Evolutionary conservation across 768 basidiomycete genomes (phyloP).

Genomic region (Kwoniella shandongensis): DNA sequence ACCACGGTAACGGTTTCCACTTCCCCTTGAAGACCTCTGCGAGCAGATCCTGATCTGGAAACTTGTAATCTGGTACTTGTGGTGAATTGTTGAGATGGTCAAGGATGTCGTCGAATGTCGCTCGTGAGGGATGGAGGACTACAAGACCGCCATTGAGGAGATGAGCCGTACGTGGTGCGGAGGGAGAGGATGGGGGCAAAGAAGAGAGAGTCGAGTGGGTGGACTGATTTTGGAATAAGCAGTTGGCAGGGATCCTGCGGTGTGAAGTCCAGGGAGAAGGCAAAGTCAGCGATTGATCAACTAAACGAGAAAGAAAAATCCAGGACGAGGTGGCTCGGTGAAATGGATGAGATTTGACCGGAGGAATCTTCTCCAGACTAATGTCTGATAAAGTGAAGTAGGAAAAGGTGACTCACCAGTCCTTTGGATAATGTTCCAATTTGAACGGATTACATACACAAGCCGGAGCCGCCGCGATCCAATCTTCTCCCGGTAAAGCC

Average conservation of each 20-base stretch:
- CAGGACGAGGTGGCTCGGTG: too few species aligned
- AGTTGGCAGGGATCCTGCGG: slow-evolving; percentile 85
- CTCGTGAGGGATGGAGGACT: slow-evolving; percentile 69
- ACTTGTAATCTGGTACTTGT: slow-evolving; percentile 62
- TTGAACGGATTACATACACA: slow-evolving; percentile 93
- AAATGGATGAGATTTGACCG: too few species aligned
- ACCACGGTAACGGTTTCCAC: slow-evolving; percentile 50
- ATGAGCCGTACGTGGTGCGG: slow-evolving; percentile 70
- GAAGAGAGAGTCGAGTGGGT: slow-evolving; percentile 56
- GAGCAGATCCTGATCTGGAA: slow-evolving; percentile 92
- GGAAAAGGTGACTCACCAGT: slow-evolving; percentile 83
- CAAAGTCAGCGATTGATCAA: too few species aligned
- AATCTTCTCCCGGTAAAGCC: slow-evolving; percentile 56
- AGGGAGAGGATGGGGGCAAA: slow-evolving; percentile 48
- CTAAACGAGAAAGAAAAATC: too few species aligned
- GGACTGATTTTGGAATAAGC: slow-evolving; percentile 66
- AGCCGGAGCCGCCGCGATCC: slow-evolving; percentile 84
- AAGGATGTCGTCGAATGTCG: slow-evolving; percentile 61
- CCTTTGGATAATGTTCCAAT: slow-evolving; percentile 77
- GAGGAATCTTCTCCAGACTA: too few species aligned
- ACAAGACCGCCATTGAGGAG: slow-evolving; percentile 89
- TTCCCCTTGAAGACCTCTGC: slow-evolving; percentile 70
- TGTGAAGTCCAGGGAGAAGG: neutral
- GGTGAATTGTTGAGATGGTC: slow-evolving; percentile 63
- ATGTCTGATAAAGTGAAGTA: too few species aligned